Evolutionary conservation across 306 rosid species (phyloP).

Genomic region (Sphenostylis stenocarpa): DNA sequence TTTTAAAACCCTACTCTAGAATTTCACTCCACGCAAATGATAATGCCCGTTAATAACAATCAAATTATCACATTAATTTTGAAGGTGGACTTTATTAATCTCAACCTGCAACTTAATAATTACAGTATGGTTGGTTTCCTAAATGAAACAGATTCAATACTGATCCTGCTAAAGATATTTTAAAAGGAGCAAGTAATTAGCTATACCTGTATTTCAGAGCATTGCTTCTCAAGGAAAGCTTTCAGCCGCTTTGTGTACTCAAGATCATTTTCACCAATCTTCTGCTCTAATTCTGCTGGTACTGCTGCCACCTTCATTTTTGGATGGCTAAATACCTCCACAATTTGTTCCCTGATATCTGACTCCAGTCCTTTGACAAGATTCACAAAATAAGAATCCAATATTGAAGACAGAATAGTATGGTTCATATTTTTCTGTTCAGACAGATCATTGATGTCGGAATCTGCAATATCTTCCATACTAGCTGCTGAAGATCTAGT

Average conservation of each 20-base stretch:
- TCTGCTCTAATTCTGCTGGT: slow-evolving; percentile 91
- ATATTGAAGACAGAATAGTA: slow-evolving; percentile 73
- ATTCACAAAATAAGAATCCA: slow-evolving; percentile 65
- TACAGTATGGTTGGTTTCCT: background rate
- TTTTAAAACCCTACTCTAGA: too few species aligned
- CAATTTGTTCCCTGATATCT: slow-evolving; percentile 76
- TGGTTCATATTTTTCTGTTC: slow-evolving; percentile 61
- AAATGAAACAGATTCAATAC: slow-evolving; percentile 18
- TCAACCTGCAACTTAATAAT: slow-evolving; percentile 5
- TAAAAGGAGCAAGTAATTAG: too few species aligned
- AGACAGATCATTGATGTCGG: slow-evolving; percentile 49
- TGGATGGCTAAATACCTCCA: slow-evolving; percentile 77
- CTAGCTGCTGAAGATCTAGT: slow-evolving; percentile 88
- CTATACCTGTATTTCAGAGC: slow-evolving; percentile 92
- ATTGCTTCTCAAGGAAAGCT: slow-evolving; percentile 83
- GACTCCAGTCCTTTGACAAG: slow-evolving; percentile 63
- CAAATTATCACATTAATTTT: too few species aligned
- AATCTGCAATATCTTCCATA: slow-evolving; percentile 79
- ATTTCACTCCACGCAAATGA: too few species aligned
- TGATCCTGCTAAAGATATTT: too few species aligned
- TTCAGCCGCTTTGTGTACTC: slow-evolving; percentile 86
- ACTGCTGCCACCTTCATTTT: slow-evolving; percentile 88
- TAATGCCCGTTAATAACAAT: too few species aligned
- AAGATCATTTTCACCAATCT: slow-evolving; percentile 68
- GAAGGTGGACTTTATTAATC: slow-evolving; percentile 4